phyloP scores from a whole-genome alignment of 2,329 filamentous ascomycete species.

The Didymella lethalis region DNA sequence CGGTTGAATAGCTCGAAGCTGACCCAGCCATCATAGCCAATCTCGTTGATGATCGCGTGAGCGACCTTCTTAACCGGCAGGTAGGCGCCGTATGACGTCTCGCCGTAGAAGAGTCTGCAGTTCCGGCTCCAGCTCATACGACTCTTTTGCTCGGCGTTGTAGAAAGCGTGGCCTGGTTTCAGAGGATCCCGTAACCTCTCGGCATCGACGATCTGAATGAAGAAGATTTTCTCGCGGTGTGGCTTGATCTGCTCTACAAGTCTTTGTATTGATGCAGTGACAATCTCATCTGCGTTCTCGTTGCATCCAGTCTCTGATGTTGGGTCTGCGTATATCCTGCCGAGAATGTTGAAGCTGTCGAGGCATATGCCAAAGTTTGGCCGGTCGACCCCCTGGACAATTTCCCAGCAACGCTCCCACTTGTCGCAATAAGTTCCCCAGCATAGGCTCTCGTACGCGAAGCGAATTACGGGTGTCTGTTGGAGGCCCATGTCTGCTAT shows the following conservation, averaged over 20 bases:
- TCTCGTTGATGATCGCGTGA: slow-evolving; percentile 66
- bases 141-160: slow-evolving; percentile 64
- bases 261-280: slow-evolving; percentile 63
- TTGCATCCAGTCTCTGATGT: slow-evolving; percentile 59
- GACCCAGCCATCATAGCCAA: slow-evolving; percentile 74
- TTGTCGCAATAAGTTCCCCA: slow-evolving; percentile 75
- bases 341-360: slow-evolving; percentile 81
- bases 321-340: slow-evolving; percentile 75
- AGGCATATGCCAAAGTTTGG: slow-evolving; percentile 79
- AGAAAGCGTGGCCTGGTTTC: slow-evolving; percentile 64
- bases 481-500: slow-evolving; percentile 72
- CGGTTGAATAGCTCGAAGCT: slow-evolving; percentile 75
- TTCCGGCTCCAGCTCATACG: slow-evolving; percentile 84
- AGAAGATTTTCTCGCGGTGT: slow-evolving; percentile 73
- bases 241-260: slow-evolving; percentile 60
- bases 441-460: slow-evolving; percentile 76
- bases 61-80: slow-evolving; percentile 70
- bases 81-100: slow-evolving; percentile 69
- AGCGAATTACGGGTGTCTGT: slow-evolving; percentile 66
- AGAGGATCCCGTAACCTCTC: slow-evolving; percentile 69
- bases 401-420: slow-evolving; percentile 76
- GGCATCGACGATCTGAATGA: slow-evolving; percentile 79
- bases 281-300: slow-evolving; percentile 62
- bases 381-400: slow-evolving; percentile 70
- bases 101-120: slow-evolving; percentile 73